A percentile compares a stretch with the other conserved stretches of the same genome.
Evolutionary conservation across 345 rosid species (phyloP).

Genomic region (Euphorbia pulcherrima): DNA sequence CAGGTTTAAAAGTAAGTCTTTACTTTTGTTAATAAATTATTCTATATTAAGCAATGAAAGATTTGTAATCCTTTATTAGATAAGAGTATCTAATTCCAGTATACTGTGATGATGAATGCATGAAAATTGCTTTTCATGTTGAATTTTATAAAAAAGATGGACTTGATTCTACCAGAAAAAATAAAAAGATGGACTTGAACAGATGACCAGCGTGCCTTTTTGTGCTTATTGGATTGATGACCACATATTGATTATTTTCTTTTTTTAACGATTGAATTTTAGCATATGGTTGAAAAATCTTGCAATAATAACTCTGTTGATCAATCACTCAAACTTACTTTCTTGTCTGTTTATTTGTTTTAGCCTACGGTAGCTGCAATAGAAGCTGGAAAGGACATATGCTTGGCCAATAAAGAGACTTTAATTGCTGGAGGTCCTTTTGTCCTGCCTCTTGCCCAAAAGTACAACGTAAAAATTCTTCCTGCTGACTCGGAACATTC

Average conservation of each 20-base stretch:
- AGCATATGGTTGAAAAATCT: background rate
- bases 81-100: background rate
- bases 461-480: constrained; percentile 85
- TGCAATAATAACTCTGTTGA: constrained; percentile 3
- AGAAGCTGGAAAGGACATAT: constrained; percentile 93
- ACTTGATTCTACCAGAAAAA: too few species aligned
- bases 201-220: background rate
- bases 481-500: constrained; percentile 99
- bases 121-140: background rate
- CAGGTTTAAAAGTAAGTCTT: constrained; percentile 71
- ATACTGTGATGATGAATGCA: background rate
- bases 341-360: background rate
- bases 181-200: background rate
- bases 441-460: constrained; percentile 89
- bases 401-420: constrained; percentile 96
- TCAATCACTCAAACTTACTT: constrained; percentile 11
- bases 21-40: background rate
- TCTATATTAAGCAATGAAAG: background rate
- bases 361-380: constrained; percentile 98
- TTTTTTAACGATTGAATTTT: constrained; percentile 1
- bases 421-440: constrained; percentile 95
- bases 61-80: too few species aligned
- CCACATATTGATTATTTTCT: background rate
- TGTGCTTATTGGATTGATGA: background rate
- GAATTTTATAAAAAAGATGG: background rate